phyloP scores from a whole-genome alignment of 768 basidiomycete species.

The Mycena sanguinolenta region DNA sequence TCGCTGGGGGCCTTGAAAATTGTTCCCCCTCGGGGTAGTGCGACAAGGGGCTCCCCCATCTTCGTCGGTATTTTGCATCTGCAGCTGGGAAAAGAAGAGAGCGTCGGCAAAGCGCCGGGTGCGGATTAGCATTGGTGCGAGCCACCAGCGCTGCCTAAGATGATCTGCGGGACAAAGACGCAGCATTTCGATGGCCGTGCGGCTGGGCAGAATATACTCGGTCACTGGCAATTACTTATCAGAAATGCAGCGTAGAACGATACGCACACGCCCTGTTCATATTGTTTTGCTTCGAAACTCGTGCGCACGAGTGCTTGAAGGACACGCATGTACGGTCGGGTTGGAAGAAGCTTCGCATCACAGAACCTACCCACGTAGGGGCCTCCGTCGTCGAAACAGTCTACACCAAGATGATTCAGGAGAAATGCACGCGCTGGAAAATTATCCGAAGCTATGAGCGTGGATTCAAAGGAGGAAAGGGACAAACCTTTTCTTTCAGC shows the following conservation, averaged over 20 bases:
- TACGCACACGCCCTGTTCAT: slow-evolving; percentile 11
- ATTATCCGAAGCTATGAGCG: background rate
- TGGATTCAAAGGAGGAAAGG: background rate
- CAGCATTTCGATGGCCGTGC: slow-evolving; percentile 27
- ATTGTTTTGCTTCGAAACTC: slow-evolving; percentile 16
- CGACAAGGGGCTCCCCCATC: no score
- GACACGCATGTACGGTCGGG: slow-evolving; percentile 29
- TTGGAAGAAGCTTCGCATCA: background rate
- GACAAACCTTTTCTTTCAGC: slow-evolving; percentile 41
- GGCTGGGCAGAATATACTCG: background rate
- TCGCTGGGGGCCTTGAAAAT: slow-evolving; percentile 19
- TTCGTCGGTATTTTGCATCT: background rate
- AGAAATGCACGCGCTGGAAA: slow-evolving; percentile 45
- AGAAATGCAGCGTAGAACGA: background rate
- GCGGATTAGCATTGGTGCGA: slow-evolving; percentile 28
- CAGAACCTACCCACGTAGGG: slow-evolving; percentile 53
- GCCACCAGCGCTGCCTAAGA: slow-evolving; percentile 18
- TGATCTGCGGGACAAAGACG: slow-evolving; percentile 19
- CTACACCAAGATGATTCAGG: slow-evolving; percentile 44
- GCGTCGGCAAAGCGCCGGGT: slow-evolving; percentile 29
- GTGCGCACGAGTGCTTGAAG: slow-evolving; percentile 20
- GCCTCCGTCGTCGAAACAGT: slow-evolving; percentile 54
- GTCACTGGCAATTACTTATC: background rate
- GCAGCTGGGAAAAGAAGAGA: slow-evolving; percentile 28
- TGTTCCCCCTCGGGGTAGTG: slow-evolving; percentile 26